These are phyloP conservation scores for Stipa capillata DNA, from an alignment of 176 grass and related monocot genomes.

Conservation along the genomic window DNA sequence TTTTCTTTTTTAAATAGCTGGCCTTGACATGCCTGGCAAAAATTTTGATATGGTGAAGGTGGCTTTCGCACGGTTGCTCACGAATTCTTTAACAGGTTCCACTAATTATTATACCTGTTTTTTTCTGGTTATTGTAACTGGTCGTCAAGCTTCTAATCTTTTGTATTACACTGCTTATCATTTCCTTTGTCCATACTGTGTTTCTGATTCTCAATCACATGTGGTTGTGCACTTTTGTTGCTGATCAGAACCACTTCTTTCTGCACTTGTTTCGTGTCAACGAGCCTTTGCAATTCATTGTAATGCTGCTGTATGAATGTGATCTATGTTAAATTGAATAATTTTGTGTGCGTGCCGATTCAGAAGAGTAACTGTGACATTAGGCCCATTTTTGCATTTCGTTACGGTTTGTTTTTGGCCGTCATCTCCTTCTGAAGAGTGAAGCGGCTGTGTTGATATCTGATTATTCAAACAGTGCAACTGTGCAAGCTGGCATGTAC, in stretches of 20 bases:
- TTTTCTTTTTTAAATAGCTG: slow-evolving; percentile 10
- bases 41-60: slow-evolving; percentile 22
- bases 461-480: too few relatives aligned
- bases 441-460: neutral
- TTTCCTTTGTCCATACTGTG: neutral
- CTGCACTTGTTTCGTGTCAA: neutral
- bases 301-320: neutral
- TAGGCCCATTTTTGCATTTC: neutral
- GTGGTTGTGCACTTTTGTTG: neutral
- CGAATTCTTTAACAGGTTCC: slow-evolving; percentile 24
- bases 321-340: neutral
- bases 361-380: neutral
- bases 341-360: neutral
- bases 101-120: slow-evolving; percentile 2
- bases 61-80: slow-evolving; percentile 1
- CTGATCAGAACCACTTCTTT: neutral
- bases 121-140: neutral
- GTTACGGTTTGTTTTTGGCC: neutral
- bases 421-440: neutral
- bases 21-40: neutral
- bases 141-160: neutral
- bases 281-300: too few relatives aligned
- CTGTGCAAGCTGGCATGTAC: neutral
- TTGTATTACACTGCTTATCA: neutral
- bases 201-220: neutral